phyloP scores from a whole-genome alignment of 2,329 filamentous ascomycete species.

The Niveomyces coronatus region DNA sequence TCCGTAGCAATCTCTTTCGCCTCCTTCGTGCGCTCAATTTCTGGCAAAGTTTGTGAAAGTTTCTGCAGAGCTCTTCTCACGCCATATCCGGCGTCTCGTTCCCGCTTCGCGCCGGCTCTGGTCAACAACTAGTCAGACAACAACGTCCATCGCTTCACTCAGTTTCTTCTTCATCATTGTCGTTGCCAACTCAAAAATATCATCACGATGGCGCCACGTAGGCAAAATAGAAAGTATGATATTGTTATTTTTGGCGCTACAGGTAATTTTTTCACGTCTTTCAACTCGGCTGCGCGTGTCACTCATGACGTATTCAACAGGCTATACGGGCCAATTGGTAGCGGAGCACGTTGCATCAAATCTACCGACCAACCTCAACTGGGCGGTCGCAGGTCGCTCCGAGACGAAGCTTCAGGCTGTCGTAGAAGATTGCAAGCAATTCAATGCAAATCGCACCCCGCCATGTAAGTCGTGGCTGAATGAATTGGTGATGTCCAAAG shows the following conservation, averaged over 20 bases:
- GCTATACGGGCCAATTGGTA: slow-evolving; percentile 73
- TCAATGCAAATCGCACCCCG: slow-evolving; percentile 58
- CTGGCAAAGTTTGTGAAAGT: too few relatives aligned
- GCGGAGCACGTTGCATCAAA: slow-evolving; percentile 63
- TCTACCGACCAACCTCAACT: slow-evolving; percentile 68
- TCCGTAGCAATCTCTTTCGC: too few relatives aligned
- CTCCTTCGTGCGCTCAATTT: too few relatives aligned
- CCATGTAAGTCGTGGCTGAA: slow-evolving; percentile 45
- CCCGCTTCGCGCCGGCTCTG: not conserved
- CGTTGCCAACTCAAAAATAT: not conserved
- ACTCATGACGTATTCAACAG: slow-evolving; percentile 31
- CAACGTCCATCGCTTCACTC: too few relatives aligned
- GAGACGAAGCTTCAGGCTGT: slow-evolving; percentile 61
- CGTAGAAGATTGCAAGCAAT: slow-evolving; percentile 51
- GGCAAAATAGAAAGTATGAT: slow-evolving; percentile 45
- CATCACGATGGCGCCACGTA: slow-evolving; percentile 33
- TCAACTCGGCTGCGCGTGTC: not conserved
- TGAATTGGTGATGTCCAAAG: not conserved
- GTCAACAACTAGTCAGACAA: slow-evolving; percentile 6
- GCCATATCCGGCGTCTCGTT: too few relatives aligned
- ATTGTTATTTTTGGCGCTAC: slow-evolving; percentile 48
- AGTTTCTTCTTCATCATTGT: too few relatives aligned
- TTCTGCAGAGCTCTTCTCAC: too few relatives aligned
- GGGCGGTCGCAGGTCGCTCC: slow-evolving; percentile 83
- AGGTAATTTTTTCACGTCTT: slow-evolving; percentile 27